These are phyloP conservation scores for Macrotyloma uniflorum DNA, from an alignment of 306 rosid species.

Conservation along the genomic window DNA sequence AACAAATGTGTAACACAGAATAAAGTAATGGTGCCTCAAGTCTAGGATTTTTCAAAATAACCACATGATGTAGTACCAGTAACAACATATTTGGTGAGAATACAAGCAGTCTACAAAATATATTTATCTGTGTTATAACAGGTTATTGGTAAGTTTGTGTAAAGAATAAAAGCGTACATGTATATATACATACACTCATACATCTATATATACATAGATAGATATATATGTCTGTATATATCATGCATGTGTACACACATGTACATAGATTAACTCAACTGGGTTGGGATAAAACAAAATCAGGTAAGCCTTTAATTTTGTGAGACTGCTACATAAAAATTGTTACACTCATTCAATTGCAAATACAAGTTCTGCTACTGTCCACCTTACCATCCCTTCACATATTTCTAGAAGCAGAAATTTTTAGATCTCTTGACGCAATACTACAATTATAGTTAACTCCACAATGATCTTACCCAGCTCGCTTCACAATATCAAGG, in stretches of 20 bases:
- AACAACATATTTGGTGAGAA: background rate
- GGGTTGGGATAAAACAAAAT: background rate
- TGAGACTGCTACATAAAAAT: background rate
- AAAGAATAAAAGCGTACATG: background rate
- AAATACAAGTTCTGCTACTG: background rate
- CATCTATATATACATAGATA: too few species aligned
- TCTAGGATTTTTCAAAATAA: background rate
- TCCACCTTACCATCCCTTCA: constrained; percentile 3
- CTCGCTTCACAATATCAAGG: background rate
- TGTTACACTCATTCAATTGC: background rate
- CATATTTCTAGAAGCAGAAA: background rate
- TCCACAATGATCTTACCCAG: background rate
- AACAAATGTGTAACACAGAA: background rate
- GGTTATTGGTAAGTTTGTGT: background rate
- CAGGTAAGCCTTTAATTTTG: background rate
- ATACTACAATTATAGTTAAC: background rate
- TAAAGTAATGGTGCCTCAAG: background rate
- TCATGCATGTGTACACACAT: background rate
- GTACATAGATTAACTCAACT: background rate
- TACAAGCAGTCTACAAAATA: background rate
- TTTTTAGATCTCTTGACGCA: background rate
- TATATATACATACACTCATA: too few species aligned
- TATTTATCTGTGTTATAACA: constrained; percentile 1
- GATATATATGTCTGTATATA: background rate
- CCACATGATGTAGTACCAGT: background rate